Percentiles rank a stretch among this genome's conserved stretches.
Conservation (phyloP, 768 basidiomycete species). For the Trametes cubensis region DNA sequence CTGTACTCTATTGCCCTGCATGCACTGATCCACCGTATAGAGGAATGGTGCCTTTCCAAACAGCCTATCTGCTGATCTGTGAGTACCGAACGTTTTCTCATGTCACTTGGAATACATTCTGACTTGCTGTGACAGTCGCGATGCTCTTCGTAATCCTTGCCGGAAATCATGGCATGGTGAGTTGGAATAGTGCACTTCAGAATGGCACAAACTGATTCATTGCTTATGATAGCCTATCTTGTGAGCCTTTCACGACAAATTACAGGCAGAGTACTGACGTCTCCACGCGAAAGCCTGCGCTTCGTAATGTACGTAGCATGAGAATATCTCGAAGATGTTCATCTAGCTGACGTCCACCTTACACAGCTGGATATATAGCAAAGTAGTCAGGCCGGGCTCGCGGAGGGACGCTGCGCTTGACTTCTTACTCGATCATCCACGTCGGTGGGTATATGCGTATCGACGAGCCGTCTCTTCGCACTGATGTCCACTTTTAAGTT, state of each 20-base stretch:
- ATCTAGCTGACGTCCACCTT: not conserved
- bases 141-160: constrained; percentile 68
- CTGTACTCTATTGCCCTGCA: not conserved
- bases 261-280: not conserved
- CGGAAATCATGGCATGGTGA: constrained; percentile 75
- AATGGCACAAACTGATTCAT: not conserved
- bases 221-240: constrained; percentile 53
- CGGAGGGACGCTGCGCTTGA: constrained; percentile 56
- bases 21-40: constrained; percentile 31
- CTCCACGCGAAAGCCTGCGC: constrained; percentile 48
- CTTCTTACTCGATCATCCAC: constrained; percentile 79
- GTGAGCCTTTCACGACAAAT: constrained; percentile 42
- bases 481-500: constrained; percentile 36
- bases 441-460: constrained; percentile 45
- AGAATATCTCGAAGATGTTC: not conserved
- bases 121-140: constrained; percentile 39
- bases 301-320: constrained; percentile 53
- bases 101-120: not conserved
- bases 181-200: constrained; percentile 29
- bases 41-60: constrained; percentile 72
- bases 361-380: constrained; percentile 62
- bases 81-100: constrained; percentile 14
- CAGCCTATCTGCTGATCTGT: constrained; percentile 67
- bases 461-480: not conserved
- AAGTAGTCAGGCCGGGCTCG: constrained; percentile 48